A percentile compares a stretch with the other conserved stretches of the same genome.
phyloP scores from a whole-genome alignment of 495 filamentous ascomycete genomes.

The Massariosphaeria phaeospora region DNA sequence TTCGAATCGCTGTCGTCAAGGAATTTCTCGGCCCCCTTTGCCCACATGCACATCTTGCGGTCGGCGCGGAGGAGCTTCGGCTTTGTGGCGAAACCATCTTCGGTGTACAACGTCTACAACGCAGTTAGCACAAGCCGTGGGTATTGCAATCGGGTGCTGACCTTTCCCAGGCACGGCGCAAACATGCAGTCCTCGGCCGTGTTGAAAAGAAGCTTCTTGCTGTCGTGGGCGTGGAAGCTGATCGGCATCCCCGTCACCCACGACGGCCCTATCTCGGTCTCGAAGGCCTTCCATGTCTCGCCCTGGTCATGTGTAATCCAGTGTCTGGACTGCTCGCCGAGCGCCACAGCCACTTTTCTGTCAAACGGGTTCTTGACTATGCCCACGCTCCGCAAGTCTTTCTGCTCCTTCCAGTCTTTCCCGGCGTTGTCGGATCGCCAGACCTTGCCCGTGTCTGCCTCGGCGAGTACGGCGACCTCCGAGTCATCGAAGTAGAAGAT shows the following conservation, averaged over 20 bases:
- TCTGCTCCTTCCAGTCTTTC: constrained; percentile 60
- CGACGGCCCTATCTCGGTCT: constrained; percentile 50
- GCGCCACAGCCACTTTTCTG: constrained; percentile 67
- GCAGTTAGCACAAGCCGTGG: constrained; percentile 8
- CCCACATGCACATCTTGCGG: constrained; percentile 76
- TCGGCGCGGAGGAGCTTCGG: constrained; percentile 57
- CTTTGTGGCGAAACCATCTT: constrained; percentile 67
- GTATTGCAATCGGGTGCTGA: constrained; percentile 14
- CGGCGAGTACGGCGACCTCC: constrained; percentile 66
- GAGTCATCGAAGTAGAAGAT: constrained; percentile 86
- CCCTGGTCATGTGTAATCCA: constrained; percentile 78
- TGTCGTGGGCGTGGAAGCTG: constrained; percentile 74
- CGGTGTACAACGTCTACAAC: constrained; percentile 64
- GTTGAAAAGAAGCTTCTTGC: constrained; percentile 76
- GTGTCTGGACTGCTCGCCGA: constrained; percentile 66
- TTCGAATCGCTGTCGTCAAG: constrained; percentile 55
- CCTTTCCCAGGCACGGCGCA: constrained; percentile 41
- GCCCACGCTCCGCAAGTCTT: constrained; percentile 55
- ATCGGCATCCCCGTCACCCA: constrained; percentile 46
- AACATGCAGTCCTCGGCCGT: constrained; percentile 56
- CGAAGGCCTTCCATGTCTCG: constrained; percentile 70
- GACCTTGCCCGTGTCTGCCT: constrained; percentile 51
- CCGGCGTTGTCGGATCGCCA: constrained; percentile 76
- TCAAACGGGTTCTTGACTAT: constrained; percentile 73
- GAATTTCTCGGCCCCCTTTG: constrained; percentile 68